A percentile compares a stretch with the other conserved stretches of the same genome.
Evolutionary conservation across 805 yeast genomes (phyloP).

Genomic region (Monosporozyma solicola): DNA sequence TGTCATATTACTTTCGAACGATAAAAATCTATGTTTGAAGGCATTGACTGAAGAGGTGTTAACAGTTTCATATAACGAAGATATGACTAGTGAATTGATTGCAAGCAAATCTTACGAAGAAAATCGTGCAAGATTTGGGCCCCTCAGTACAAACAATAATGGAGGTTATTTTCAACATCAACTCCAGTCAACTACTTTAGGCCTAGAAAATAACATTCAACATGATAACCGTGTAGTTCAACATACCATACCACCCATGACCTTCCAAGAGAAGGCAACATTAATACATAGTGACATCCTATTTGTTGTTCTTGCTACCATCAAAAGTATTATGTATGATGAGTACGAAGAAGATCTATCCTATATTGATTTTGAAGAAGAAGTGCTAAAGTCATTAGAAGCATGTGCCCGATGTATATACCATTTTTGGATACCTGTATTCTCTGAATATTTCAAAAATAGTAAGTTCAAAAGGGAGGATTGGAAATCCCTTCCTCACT

Average conservation of each 20-base stretch:
- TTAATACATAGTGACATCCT: conserved; percentile 34
- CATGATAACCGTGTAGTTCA: neutral
- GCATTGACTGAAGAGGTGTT: conserved; percentile 59
- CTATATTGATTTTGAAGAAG: conserved; percentile 40
- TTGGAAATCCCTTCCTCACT: conserved; percentile 23
- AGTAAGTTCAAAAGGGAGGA: conserved; percentile 14
- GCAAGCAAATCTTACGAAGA: conserved; percentile 35
- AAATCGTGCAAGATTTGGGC: conserved; percentile 17
- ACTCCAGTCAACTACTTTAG: neutral
- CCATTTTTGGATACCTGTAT: conserved; percentile 49
- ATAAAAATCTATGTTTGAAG: conserved; percentile 70
- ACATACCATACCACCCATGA: neutral
- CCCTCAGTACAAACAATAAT: conserved; percentile 4
- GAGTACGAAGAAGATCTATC: conserved; percentile 50
- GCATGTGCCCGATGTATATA: conserved; percentile 38
- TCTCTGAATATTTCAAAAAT: conserved; percentile 38
- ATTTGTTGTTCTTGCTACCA: conserved; percentile 35
- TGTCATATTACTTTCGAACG: conserved; percentile 68
- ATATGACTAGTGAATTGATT: conserved; percentile 41
- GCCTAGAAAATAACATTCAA: neutral
- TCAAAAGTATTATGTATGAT: conserved; percentile 42
- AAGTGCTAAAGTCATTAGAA: conserved; percentile 28
- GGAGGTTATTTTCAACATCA: neutral
- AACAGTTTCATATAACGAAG: conserved; percentile 45
- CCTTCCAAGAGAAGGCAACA: neutral